These are phyloP conservation scores for Rhodofomes roseus DNA, from an alignment of 1,284 basidiomycete genomes.

Conservation along the genomic window DNA sequence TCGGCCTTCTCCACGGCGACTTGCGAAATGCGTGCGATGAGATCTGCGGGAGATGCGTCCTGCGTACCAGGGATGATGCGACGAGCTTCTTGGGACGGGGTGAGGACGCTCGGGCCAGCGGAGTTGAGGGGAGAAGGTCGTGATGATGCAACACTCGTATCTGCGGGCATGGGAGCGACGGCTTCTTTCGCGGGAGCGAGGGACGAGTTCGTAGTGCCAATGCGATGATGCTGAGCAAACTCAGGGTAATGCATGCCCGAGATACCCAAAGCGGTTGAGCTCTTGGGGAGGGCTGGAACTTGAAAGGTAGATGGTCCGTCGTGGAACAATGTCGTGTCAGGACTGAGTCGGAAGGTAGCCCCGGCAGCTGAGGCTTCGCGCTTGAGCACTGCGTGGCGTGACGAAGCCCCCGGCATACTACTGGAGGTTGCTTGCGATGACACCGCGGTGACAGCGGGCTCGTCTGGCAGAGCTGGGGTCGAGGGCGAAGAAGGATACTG, in stretches of 20 bases:
- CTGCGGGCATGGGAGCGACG: neutral
- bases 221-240: neutral
- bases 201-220: neutral
- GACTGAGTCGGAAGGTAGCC: too few relatives aligned
- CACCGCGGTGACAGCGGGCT: neutral
- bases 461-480: constrained; percentile 4
- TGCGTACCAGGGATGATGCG: neutral
- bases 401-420: neutral
- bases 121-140: neutral
- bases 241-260: neutral
- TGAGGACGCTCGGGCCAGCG: neutral
- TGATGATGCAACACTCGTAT: neutral
- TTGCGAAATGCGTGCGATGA: constrained; percentile 7
- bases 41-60: constrained; percentile 6
- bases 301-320: neutral
- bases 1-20: constrained; percentile 8
- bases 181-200: neutral
- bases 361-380: neutral
- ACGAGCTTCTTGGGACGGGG: neutral
- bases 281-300: neutral
- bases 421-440: neutral
- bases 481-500: constrained; percentile 11
- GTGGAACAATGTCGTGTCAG: too few relatives aligned
- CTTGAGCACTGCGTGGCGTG: neutral
- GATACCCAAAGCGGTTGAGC: neutral